Conservation (phyloP, 495 filamentous ascomycete species). For the Penicillium egyptiacum region DNA sequence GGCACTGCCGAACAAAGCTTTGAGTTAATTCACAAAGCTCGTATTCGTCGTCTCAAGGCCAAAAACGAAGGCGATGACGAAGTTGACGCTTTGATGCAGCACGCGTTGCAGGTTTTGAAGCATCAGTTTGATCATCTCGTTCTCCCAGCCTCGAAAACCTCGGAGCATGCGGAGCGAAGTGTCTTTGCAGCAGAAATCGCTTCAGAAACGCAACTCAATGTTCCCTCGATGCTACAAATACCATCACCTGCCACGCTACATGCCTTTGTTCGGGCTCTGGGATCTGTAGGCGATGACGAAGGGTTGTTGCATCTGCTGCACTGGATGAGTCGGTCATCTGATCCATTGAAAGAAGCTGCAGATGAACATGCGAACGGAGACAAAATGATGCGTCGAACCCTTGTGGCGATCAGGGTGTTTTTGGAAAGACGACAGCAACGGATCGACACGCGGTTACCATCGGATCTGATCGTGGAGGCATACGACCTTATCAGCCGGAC, state of each 20-base stretch:
- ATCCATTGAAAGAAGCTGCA: conserved; percentile 37
- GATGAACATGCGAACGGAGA: conserved; percentile 46
- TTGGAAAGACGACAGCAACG: conserved; percentile 43
- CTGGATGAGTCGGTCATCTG: conserved; percentile 52
- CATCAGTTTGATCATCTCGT: conserved; percentile 41
- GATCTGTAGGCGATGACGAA: conserved; percentile 48
- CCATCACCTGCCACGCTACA: conserved; percentile 51
- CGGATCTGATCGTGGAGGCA: conserved; percentile 33
- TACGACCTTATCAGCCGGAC: conserved; percentile 48
- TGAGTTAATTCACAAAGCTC: conserved; percentile 19
- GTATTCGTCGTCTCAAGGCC: conserved; percentile 8
- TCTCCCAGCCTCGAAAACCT: conserved; percentile 28
- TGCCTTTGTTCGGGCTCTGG: conserved; percentile 53
- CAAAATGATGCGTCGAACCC: conserved; percentile 44
- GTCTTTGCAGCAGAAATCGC: conserved; percentile 14
- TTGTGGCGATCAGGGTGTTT: conserved; percentile 54
- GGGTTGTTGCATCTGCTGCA: conserved; percentile 50
- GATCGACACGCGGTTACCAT: conserved; percentile 20
- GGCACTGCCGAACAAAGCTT: conserved; percentile 29
- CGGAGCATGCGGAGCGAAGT: conserved; percentile 26
- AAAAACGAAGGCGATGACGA: conserved; percentile 14
- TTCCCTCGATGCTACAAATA: conserved; percentile 41
- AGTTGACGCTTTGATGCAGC: conserved; percentile 34
- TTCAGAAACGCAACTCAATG: conserved; percentile 17
- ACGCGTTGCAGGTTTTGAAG: conserved; percentile 38